Base-by-base conservation (phyloP, 176 grass and related monocot species). In the Carex myosuroides region DNA sequence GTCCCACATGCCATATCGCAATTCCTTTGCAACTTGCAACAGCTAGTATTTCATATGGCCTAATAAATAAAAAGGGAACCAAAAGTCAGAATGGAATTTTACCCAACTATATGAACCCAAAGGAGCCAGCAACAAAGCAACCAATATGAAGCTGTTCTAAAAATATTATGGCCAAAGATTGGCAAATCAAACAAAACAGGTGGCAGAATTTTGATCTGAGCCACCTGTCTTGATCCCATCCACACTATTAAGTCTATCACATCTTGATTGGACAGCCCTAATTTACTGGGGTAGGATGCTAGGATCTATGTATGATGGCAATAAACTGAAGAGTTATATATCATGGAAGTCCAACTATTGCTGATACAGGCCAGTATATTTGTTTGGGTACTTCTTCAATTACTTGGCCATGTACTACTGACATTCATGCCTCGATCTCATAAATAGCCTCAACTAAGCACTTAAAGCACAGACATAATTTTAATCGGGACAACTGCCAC, bases 11-110 rank as follows among this genome's bases (percentile, higher is more conserved):
- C 93, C 93, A 99, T 79, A 99, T 88, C 69, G 89, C 84, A 75
- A 99, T 95, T 64, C 91, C 91, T 90, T 99, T 99, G 87, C 81
- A 82, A 81, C 91, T 99, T 66, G 93, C 93, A 90, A 96, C 88
- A 35, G 93, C 93, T 68, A 99, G 91, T 52, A 89, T 87, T 26
- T 99, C 96, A 76, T 95, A 99, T 79, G 90, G 85, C 89, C 91
- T 99, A 81, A 83, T 92, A 87, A 37, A 79, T 5, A 54, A 69
- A 20, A 81, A 42, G 70, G 44, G 10, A 75, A 13, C 71, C 72
- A 55, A 55, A 76, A 29, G 17, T 56, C 12, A 32, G 22, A 77
- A 77, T 77, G 6, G 22, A 32, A 3, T 56, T 56, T 54, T 14
- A 50, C 70, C 35, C 70, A 32, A 77, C 73, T 77, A 32, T 56